Evolutionary conservation across 169 alveolate species (phyloP).

Genomic region (Plasmodium fragile): DNA sequence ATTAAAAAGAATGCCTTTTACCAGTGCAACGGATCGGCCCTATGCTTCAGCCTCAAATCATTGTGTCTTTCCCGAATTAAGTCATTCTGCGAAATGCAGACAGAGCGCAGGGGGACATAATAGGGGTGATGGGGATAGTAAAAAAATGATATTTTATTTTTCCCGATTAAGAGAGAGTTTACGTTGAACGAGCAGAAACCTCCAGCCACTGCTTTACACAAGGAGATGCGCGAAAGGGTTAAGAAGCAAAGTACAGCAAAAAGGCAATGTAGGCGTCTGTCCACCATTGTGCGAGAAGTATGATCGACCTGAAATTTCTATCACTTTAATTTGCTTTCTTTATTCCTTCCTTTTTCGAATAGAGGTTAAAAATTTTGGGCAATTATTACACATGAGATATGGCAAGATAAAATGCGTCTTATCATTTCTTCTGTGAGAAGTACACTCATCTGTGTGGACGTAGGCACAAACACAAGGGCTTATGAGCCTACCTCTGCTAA

Average conservation of each 20-base stretch:
- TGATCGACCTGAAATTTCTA: background rate
- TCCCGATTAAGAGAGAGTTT: background rate
- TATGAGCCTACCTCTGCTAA: background rate
- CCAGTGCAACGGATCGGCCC: conserved; percentile 58
- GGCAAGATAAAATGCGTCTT: background rate
- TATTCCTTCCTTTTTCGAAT: background rate
- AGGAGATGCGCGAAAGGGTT: background rate
- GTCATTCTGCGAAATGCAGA: conserved; percentile 30
- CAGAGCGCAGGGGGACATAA: background rate
- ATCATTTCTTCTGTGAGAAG: background rate
- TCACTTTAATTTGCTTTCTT: background rate
- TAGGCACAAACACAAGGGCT: background rate
- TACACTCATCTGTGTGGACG: background rate
- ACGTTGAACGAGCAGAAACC: conserved; percentile 49
- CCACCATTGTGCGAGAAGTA: background rate
- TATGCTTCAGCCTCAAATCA: conserved; percentile 56
- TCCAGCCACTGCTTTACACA: background rate
- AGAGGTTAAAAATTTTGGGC: background rate
- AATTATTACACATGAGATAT: background rate
- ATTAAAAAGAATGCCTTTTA: background rate
- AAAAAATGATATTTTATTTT: background rate
- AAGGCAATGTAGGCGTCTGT: background rate
- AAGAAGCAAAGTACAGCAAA: conserved; percentile 18
- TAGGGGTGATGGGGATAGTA: background rate
- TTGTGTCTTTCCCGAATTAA: conserved; percentile 63